A percentile compares a stretch with the other conserved stretches of the same genome.
phyloP scores from a whole-genome alignment of 371 early-diverging fungal genomes.

The Lichtheimia hyalospora region DNA sequence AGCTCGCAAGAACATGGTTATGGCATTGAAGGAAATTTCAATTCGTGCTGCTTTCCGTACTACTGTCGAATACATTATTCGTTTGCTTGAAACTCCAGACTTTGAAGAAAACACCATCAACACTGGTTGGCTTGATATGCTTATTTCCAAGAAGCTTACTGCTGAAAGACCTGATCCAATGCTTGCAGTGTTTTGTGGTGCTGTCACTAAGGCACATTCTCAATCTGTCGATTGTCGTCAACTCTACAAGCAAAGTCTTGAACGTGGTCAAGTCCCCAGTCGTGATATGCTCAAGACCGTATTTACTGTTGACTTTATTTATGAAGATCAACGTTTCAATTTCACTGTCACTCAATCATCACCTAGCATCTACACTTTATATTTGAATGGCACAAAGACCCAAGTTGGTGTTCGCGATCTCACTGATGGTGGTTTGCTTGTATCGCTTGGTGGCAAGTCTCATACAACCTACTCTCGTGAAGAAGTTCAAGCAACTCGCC shows the following conservation, averaged over 20 bases:
- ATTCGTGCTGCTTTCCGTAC: conserved; percentile 98
- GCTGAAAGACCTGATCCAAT: conserved; percentile 91
- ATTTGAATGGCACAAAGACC: conserved; percentile 81
- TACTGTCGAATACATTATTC: conserved; percentile 95
- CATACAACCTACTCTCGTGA: conserved; percentile 92
- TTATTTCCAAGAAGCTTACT: conserved; percentile 88
- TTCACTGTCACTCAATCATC: conserved; percentile 82
- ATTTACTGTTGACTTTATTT: conserved; percentile 86
- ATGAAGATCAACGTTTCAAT: conserved; percentile 85
- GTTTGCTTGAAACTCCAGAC: conserved; percentile 88
- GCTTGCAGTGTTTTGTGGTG: conserved; percentile 91
- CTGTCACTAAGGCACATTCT: conserved; percentile 83
- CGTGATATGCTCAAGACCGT: conserved; percentile 75
- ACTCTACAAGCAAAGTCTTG: conserved; percentile 81
- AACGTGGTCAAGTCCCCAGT: conserved; percentile 90
- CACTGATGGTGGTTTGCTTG: conserved; percentile 92
- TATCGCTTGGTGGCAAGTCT: conserved; percentile 85
- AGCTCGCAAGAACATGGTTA: conserved; percentile 94
- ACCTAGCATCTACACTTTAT: conserved; percentile 79
- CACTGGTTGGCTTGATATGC: conserved; percentile 95
- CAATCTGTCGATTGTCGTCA: conserved; percentile 59
- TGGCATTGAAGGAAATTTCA: conserved; percentile 96
- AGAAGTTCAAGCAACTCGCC: conserved; percentile 85
- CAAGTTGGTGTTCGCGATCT: conserved; percentile 81
- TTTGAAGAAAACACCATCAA: conserved; percentile 90